phyloP scores from a whole-genome alignment of 495 filamentous ascomycete species.

The Penicillium malachiteum region DNA sequence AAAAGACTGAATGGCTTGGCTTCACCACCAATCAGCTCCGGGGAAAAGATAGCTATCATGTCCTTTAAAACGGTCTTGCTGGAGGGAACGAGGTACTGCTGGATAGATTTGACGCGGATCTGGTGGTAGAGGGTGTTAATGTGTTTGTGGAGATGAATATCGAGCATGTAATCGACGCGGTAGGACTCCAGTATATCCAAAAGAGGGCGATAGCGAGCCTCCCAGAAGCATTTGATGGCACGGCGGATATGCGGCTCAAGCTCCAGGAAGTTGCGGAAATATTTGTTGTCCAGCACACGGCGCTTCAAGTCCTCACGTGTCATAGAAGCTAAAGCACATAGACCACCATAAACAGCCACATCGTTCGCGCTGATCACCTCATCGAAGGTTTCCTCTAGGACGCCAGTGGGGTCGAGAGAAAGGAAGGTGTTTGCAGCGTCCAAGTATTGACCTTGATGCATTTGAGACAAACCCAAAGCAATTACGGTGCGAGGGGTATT shows the following conservation, averaged over 20 bases:
- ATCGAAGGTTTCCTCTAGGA: conserved; percentile 59
- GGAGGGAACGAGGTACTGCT: conserved; percentile 85
- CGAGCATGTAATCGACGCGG: conserved; percentile 80
- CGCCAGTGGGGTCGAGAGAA: conserved; percentile 40
- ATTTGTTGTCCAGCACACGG: conserved; percentile 71
- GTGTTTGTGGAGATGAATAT: conserved; percentile 80
- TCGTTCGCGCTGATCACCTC: conserved; percentile 81
- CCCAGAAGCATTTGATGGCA: conserved; percentile 83
- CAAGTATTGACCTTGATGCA: conserved; percentile 62
- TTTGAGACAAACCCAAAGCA: conserved; percentile 66
- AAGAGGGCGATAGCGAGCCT: conserved; percentile 80
- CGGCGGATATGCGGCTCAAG: conserved; percentile 92
- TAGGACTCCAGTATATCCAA: conserved; percentile 79
- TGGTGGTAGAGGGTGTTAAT: conserved; percentile 64
- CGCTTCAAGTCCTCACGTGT: conserved; percentile 70
- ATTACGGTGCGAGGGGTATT: conserved; percentile 64
- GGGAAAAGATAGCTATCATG: conserved; percentile 64
- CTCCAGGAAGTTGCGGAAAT: conserved; percentile 86
- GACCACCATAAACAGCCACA: conserved; percentile 85
- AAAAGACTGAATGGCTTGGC: conserved; percentile 44
- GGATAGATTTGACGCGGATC: conserved; percentile 86
- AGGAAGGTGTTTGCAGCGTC: conserved; percentile 78
- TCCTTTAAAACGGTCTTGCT: conserved; percentile 69
- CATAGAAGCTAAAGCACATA: conserved; percentile 91
- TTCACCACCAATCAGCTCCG: conserved; percentile 33